Evolutionary conservation across 2,329 filamentous ascomycete genomes (phyloP).

Genomic region (Calonectria fujianensis): DNA sequence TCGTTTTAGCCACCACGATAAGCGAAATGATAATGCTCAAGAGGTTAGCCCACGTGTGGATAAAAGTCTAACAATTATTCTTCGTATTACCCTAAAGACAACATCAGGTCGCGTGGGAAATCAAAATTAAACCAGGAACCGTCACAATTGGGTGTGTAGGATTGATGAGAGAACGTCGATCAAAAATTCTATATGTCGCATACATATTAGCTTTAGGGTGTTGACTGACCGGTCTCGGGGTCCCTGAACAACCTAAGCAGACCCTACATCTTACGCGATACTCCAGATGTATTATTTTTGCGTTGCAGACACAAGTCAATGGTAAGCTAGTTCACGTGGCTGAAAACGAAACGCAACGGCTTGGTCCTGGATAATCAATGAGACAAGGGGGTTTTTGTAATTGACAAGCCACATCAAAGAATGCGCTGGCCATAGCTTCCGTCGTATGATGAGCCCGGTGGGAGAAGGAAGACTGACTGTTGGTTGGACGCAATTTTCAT

Average conservation of each 20-base stretch:
- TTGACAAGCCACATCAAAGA: neutral
- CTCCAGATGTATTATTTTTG: neutral
- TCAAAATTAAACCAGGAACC: neutral
- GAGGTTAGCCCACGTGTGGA: neutral
- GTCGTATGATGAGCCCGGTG: neutral
- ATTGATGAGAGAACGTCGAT: neutral
- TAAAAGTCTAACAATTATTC: neutral
- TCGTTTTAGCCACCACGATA: constrained; percentile 5
- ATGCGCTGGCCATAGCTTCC: neutral
- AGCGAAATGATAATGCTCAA: constrained; percentile 8
- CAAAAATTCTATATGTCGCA: neutral
- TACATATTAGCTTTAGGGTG: neutral
- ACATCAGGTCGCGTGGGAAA: neutral
- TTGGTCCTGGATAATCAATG: neutral
- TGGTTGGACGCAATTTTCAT: too few species aligned
- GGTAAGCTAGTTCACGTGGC: neutral
- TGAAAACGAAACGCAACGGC: neutral
- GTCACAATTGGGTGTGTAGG: neutral
- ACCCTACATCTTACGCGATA: neutral
- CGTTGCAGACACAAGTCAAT: neutral
- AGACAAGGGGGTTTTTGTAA: neutral
- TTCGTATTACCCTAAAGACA: neutral
- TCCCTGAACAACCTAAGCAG: neutral
- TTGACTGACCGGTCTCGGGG: neutral
- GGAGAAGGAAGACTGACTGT: neutral